Conservation (phyloP, 495 filamentous ascomycete species). For the Penicillium bialowiezense region DNA sequence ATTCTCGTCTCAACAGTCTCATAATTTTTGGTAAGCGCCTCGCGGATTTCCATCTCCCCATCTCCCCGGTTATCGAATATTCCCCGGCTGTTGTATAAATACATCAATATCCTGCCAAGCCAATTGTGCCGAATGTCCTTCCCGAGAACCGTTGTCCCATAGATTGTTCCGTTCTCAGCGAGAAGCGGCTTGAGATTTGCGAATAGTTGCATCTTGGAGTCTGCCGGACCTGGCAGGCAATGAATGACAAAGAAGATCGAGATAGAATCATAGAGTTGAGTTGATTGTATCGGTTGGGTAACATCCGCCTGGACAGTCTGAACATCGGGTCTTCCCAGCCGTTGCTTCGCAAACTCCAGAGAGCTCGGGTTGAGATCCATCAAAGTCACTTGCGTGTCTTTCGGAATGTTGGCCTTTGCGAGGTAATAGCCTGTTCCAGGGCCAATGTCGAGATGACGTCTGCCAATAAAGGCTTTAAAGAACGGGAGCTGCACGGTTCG, state of each 20-base stretch:
- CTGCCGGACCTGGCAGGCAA: slow-evolving; percentile 27
- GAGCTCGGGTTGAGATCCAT: slow-evolving; percentile 2
- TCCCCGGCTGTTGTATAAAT: not conserved
- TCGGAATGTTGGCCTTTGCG: not conserved
- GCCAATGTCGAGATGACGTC: slow-evolving; percentile 38
- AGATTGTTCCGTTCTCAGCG: slow-evolving; percentile 26
- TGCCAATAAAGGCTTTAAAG: slow-evolving; percentile 29
- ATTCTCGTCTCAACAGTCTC: slow-evolving; percentile 1
- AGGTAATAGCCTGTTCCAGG: slow-evolving; percentile 37
- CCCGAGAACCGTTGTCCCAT: slow-evolving; percentile 33
- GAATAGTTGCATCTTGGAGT: slow-evolving; percentile 20
- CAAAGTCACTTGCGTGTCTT: not conserved
- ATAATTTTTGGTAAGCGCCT: slow-evolving; percentile 2
- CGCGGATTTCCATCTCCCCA: not conserved
- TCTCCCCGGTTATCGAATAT: slow-evolving; percentile 3
- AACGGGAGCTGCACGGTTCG: slow-evolving; percentile 30
- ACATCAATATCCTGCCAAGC: not conserved
- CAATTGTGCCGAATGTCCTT: slow-evolving; percentile 6
- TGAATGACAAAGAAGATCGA: slow-evolving; percentile 41
- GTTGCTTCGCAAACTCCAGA: not conserved
- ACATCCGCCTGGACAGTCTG: slow-evolving; percentile 2
- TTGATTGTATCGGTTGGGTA: not conserved
- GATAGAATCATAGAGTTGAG: slow-evolving; percentile 21
- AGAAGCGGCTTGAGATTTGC: slow-evolving; percentile 20
- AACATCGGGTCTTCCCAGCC: not conserved